phyloP scores from a whole-genome alignment of 1,139 yeast genomes.

The Lodderomyces parapsilosis region DNA sequence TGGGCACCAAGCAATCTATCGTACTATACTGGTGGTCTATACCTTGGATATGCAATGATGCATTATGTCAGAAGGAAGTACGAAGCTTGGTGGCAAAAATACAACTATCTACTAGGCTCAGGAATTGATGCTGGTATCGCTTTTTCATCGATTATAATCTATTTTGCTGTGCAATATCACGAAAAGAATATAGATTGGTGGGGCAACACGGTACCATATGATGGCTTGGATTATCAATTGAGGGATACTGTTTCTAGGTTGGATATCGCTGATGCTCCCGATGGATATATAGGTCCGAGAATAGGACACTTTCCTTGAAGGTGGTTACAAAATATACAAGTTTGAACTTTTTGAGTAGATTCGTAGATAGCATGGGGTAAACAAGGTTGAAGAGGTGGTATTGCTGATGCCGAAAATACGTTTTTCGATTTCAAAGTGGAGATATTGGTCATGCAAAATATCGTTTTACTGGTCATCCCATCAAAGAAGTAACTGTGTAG shows the following conservation, averaged over 20 bases:
- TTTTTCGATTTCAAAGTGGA: too few species aligned
- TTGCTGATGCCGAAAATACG: too few species aligned
- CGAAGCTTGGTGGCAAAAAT: slow-evolving; percentile 55
- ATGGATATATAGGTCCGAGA: slow-evolving; percentile 49
- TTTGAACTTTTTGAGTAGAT: too few species aligned
- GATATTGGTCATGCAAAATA: too few species aligned
- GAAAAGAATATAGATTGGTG: slow-evolving; percentile 48
- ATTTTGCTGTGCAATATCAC: slow-evolving; percentile 50
- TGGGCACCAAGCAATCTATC: slow-evolving; percentile 51
- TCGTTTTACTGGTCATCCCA: too few species aligned
- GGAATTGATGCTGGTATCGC: slow-evolving; percentile 57
- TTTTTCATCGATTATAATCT: slow-evolving; percentile 47
- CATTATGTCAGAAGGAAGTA: slow-evolving; percentile 41
- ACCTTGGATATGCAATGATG: slow-evolving; percentile 45
- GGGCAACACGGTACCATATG: slow-evolving; percentile 49
- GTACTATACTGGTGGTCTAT: slow-evolving; percentile 44
- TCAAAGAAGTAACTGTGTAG: too few species aligned
- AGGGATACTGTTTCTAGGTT: slow-evolving; percentile 22
- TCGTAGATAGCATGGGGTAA: too few species aligned
- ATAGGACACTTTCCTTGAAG: slow-evolving; percentile 35
- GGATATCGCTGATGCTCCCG: slow-evolving; percentile 27
- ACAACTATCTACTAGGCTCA: slow-evolving; percentile 51
- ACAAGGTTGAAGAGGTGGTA: too few species aligned
- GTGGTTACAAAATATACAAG: too few species aligned
- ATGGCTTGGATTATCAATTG: slow-evolving; percentile 36